Evolutionary conservation across 2,329 filamentous ascomycete genomes (phyloP).

Genomic region (Pseudocercospora fuligena): DNA sequence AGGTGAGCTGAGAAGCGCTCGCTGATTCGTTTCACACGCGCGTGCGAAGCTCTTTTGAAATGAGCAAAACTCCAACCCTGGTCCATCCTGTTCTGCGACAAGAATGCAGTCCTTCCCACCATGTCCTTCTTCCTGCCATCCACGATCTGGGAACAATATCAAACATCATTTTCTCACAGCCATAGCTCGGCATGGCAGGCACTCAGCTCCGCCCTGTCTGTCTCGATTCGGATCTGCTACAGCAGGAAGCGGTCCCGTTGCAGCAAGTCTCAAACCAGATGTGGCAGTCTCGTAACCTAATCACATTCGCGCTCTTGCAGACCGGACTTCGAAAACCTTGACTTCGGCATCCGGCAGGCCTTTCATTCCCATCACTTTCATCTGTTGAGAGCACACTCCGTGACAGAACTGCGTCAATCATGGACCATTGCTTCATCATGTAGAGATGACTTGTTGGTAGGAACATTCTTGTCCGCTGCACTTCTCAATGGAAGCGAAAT

Average conservation of each 20-base stretch:
- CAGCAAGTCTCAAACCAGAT: slow-evolving; percentile 1
- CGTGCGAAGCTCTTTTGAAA: neutral
- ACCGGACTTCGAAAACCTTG: neutral
- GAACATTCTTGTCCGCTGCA: too few relatives aligned
- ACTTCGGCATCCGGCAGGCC: neutral
- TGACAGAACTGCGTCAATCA: too few relatives aligned
- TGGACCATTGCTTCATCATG: too few relatives aligned
- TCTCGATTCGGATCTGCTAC: too few relatives aligned
- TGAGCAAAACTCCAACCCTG: neutral
- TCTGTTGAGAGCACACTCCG: too few relatives aligned
- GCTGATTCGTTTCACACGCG: neutral
- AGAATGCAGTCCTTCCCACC: too few relatives aligned
- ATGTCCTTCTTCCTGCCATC: neutral
- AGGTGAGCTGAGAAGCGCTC: neutral
- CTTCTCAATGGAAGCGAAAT: too few relatives aligned
- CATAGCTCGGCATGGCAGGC: too few relatives aligned
- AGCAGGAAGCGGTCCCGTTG: neutral
- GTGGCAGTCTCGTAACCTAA: neutral
- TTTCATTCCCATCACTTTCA: neutral
- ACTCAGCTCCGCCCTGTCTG: too few relatives aligned
- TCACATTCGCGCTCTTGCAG: neutral
- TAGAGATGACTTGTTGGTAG: too few relatives aligned
- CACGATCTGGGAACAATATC: too few relatives aligned
- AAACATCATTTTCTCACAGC: too few relatives aligned
- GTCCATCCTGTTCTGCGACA: neutral